Evolutionary conservation across 306 rosid species (phyloP), one percentile per base, ranked within the genome.

Genomic region (Nissolia schottii): DNA sequence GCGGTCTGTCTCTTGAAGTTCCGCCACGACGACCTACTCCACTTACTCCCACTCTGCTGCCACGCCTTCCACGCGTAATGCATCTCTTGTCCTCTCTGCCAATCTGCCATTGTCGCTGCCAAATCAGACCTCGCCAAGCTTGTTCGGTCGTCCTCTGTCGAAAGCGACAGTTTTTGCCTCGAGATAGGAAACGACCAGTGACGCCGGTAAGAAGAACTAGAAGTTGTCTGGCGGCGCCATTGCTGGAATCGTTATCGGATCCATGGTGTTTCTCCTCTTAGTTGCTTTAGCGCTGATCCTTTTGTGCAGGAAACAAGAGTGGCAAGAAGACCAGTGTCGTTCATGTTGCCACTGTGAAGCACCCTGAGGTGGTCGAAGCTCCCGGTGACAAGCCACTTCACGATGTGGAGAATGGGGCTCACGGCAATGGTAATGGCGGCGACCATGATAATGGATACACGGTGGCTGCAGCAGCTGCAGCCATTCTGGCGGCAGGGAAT

Each of bases 1-100:
- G 95, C 98, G 0, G 95, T 83, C 0, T 91, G 97, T 55, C 79
- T 91, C 35, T 88, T 96, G 0, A 88, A 89, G 62, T 91, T 91
- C 61, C 87, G 77, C 70, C 57, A 71, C 9, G 31, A 56, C 13
- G 92, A 91, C 23, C 85, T 76, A 63, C 89, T 91, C 73, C 92
- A 91, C 2, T 81, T 87, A 0, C 91, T 88, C 3, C 97, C 97
- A 0, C 77, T 89, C 41, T 88, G 97, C 63, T 87, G 89, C 34
- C 97, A 91, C 25, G 96, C 96, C 4, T 91, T 91, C 64, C 96
- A 91, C 64, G 79, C 85, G 0, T 63, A 79, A 1, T 91, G 97
- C 76, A 80, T 91, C 53, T 80, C 92, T 0, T 91, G 97, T 31
- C 97, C 97, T 3, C 86, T 91, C 5, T 88, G 96, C 38, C 97